These are phyloP conservation scores for Hymenoscyphus repandus DNA, from an alignment of 2,329 filamentous ascomycete genomes.

Conservation along the genomic window DNA sequence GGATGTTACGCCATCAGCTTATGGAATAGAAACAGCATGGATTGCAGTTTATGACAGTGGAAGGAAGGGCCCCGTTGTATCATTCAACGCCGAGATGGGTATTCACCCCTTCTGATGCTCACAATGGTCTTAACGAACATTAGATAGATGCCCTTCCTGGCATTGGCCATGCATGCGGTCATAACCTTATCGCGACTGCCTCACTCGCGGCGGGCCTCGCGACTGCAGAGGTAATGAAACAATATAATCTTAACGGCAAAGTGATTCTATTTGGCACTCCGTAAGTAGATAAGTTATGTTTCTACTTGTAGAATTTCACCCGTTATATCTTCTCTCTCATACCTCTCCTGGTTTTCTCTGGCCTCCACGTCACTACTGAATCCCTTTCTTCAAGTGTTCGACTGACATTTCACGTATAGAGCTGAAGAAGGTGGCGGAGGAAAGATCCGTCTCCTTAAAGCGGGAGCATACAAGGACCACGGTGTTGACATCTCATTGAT, in stretches of 20 bases:
- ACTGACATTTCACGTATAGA: neutral
- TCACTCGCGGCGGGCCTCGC: constrained; percentile 35
- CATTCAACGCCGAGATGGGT: constrained; percentile 38
- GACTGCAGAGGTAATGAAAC: constrained; percentile 16
- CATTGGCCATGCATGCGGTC: constrained; percentile 38
- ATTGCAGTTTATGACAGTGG: constrained; percentile 39
- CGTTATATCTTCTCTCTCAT: too few relatives aligned
- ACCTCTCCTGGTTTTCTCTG: too few relatives aligned
- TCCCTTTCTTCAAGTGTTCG: too few relatives aligned
- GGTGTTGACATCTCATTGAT: neutral
- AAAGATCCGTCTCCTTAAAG: neutral
- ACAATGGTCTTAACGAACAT: neutral
- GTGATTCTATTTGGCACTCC: constrained; percentile 26
- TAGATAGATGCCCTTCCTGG: constrained; percentile 35
- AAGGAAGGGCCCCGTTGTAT: constrained; percentile 32
- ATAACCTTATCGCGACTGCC: constrained; percentile 37
- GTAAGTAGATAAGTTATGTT: neutral
- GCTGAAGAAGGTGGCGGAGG: constrained; percentile 16
- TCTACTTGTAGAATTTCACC: too few relatives aligned
- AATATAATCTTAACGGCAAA: constrained; percentile 17
- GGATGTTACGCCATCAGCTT: constrained; percentile 39
- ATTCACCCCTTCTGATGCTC: constrained; percentile 15
- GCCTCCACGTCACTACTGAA: too few relatives aligned
- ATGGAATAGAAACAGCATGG: constrained; percentile 47
- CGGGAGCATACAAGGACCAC: neutral